Percentiles rank a stretch among this genome's conserved stretches.
Evolutionary conservation across 257 asterid genomes (phyloP).

Genomic region (Gentiana macrophylla): DNA sequence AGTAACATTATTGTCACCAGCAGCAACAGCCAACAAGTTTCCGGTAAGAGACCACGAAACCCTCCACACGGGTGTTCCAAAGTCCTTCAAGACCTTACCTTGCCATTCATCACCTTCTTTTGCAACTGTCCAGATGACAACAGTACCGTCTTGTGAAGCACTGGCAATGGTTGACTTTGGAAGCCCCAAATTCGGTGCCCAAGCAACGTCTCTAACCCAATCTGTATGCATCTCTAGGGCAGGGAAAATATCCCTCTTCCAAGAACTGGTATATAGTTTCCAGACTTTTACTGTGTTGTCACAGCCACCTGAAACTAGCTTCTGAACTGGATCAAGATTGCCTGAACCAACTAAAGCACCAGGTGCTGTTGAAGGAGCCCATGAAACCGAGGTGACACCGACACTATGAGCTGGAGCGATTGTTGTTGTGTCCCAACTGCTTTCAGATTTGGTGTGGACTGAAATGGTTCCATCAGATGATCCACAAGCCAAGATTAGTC

Average conservation of each 20-base stretch:
- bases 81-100: slow-evolving; percentile 78
- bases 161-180: slow-evolving; percentile 93
- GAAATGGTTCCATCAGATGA: slow-evolving; percentile 84
- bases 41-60: slow-evolving; percentile 98
- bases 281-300: slow-evolving; percentile 88
- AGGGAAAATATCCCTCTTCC: slow-evolving; percentile 96
- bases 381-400: slow-evolving; percentile 89
- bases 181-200: slow-evolving; percentile 97
- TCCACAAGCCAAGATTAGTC: slow-evolving; percentile 87
- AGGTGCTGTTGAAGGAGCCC: slow-evolving; percentile 90
- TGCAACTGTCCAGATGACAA: slow-evolving; percentile 75
- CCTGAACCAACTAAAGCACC: slow-evolving; percentile 75
- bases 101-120: slow-evolving; percentile 89
- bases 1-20: slow-evolving; percentile 69
- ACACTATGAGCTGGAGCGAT: slow-evolving; percentile 95
- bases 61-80: slow-evolving; percentile 82
- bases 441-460: slow-evolving; percentile 60
- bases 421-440: slow-evolving; percentile 72
- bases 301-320: slow-evolving; percentile 92
- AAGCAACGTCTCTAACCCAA: slow-evolving; percentile 95
- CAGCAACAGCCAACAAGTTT: slow-evolving; percentile 79
- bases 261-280: slow-evolving; percentile 59
- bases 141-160: slow-evolving; percentile 90
- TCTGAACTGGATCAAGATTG: slow-evolving; percentile 51
- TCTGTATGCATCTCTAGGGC: slow-evolving; percentile 73